These are phyloP conservation scores for Blastobotrys mokoenaii DNA, from an alignment of 805 yeast species.

Conservation along the genomic window DNA sequence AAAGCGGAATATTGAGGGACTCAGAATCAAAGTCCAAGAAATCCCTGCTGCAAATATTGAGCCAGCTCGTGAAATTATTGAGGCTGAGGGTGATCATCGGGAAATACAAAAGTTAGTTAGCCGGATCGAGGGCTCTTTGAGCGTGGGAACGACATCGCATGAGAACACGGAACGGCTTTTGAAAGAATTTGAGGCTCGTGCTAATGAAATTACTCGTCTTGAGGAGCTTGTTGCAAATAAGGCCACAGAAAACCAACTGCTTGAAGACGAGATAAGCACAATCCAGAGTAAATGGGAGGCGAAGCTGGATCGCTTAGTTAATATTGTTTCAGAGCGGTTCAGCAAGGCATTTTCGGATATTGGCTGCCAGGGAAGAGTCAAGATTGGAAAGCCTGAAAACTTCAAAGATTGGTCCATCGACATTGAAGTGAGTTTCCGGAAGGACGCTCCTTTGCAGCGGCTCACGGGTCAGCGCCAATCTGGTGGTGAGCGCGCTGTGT, in stretches of 20 bases:
- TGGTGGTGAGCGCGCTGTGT: constrained; percentile 96
- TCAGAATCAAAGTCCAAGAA: neutral
- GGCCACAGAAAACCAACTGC: constrained; percentile 14
- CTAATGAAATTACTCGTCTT: constrained; percentile 31
- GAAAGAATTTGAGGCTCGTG: constrained; percentile 35
- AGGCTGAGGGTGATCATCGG: too few relatives aligned
- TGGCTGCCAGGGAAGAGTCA: constrained; percentile 82
- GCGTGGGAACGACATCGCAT: neutral
- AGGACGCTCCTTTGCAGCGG: constrained; percentile 56
- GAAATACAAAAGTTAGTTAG: neutral
- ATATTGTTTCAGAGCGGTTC: constrained; percentile 54
- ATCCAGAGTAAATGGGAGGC: constrained; percentile 53
- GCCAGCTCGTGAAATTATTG: too few relatives aligned
- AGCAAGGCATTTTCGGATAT: constrained; percentile 57
- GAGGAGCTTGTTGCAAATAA: constrained; percentile 13
- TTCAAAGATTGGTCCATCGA: constrained; percentile 76
- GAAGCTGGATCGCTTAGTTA: constrained; percentile 44
- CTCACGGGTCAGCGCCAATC: constrained; percentile 86
- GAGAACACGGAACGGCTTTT: neutral
- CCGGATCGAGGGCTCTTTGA: neutral
- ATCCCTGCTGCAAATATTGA: neutral
- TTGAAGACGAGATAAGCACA: constrained; percentile 32
- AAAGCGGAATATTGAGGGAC: neutral
- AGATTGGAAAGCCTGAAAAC: constrained; percentile 40
- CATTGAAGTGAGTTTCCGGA: constrained; percentile 79